Evolutionary conservation across 148 eudicot genomes (phyloP).

Genomic region (Nepenthes mirabilis): DNA sequence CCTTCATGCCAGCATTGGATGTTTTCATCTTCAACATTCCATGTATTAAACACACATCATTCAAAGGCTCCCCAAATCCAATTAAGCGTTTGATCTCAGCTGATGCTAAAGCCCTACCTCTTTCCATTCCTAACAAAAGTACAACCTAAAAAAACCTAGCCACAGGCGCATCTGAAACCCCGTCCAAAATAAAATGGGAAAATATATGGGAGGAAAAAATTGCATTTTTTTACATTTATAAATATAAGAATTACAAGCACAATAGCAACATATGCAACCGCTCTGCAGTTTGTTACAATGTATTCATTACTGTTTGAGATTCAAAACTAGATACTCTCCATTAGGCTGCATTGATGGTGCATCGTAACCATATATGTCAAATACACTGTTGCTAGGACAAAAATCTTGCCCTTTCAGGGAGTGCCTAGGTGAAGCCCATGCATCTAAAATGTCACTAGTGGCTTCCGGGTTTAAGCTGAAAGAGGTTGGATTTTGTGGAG

Average conservation of each 20-base stretch:
- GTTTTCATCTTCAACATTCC: too few species aligned
- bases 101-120: too few species aligned
- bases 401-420: conserved; percentile 29
- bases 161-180: too few species aligned
- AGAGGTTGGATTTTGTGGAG: conserved; percentile 36
- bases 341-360: conserved; percentile 23
- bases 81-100: too few species aligned
- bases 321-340: conserved; percentile 47
- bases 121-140: too few species aligned
- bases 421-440: conserved; percentile 55
- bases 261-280: neutral
- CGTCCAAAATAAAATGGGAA: too few species aligned
- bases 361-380: conserved; percentile 58
- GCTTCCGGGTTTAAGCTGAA: conserved; percentile 42
- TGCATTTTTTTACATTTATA: neutral
- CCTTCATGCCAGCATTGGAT: too few species aligned
- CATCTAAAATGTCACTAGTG: conserved; percentile 32
- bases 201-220: too few species aligned
- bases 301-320: conserved; percentile 38
- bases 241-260: neutral
- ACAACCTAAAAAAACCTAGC: too few species aligned
- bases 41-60: too few species aligned
- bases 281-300: conserved; percentile 20
- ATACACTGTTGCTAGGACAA: conserved; percentile 30
- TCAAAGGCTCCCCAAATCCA: too few species aligned